Evolutionary conservation across 1,284 basidiomycete genomes (phyloP), one percentile per base, ranked within the genome.

Genomic region (Irpex rosettiformis): DNA sequence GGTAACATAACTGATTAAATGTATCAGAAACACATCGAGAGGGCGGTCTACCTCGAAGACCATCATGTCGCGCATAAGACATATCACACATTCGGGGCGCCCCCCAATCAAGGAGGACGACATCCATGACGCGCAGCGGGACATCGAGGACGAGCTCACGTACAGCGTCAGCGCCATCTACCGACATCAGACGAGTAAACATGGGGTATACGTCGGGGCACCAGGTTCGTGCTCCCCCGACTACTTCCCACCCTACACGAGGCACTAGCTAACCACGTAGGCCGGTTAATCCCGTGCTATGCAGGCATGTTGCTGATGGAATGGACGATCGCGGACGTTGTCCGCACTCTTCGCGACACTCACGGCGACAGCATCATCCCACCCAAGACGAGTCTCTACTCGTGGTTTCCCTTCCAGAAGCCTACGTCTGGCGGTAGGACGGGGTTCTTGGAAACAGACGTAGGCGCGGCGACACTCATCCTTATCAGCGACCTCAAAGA

Each of bases 371-470:
- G 18, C n/a, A 47, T 47, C n/a, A 47, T 47, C 10, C 18, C 45
- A n/a, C 45, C 45, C 45, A 47, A 47, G 45, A 24, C 22, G 45
- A 47, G 61, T 60, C 18, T 55, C 61, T 7, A 58, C 57, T 11
- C 40, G 45, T 24, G 56, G n/a, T 30, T 58, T 33, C 53, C 52
- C 16, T 55, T 47, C 3, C 10, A 8, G 30, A 22, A 29, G 8
- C 60, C 64, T 3, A 13, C 42, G 0, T 33, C 56, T n/a, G 70
- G 67, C 1, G 59, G 61, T 1, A 64, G 63, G 25, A 61, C 67
- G 13, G 67, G 70, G 10, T 73, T 72, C 55, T 69, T 75, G 40
- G 72, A 72, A 58, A 72, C 72, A 2, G 63, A 62, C 56, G 64
- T 73, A 52, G 72, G 72, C 7, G 67, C 67, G 4, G 72, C 72